Base-by-base conservation (phyloP, 2,329 filamentous ascomycete genomes). In the Cytospora chrysosperma region DNA sequence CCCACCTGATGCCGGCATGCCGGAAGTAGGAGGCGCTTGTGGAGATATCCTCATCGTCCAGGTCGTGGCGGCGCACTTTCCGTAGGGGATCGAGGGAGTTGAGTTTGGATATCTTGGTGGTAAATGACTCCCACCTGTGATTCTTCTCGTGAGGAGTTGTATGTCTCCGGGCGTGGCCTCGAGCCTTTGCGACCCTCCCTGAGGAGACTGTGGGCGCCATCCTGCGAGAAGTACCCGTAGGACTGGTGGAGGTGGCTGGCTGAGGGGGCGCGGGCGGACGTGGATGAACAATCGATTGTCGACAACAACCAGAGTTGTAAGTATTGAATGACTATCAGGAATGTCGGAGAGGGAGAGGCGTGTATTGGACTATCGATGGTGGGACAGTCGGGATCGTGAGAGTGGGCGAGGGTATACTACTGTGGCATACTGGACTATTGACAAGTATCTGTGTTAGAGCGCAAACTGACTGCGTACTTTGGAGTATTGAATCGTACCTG, bases 41-140 rank as follows among this genome's bases (percentile, higher is more conserved):
- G 65, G 88, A 86, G 72, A 89, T 82, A 75, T 93, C 89, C 80
- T 91, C 88, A 72, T 89, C 86, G 67, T 93, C 90, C 78, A 95
- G 87, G 72, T 91, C 88, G 79, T 96, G 86, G 74, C 90, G 89
- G 76, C 93, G 91, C 71, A 96, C 90, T 78, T 89, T 89, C 76
- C 95, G 92, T 69, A 99, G 85, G 53, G 95, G 95, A 72, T 99
- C 94, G 78, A 99, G 84, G 34, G 87, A 87, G 77, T 92, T 95
- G 73, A 98, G 85, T 75, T 93, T 95, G 67, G 91, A 87, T 75
- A 98, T 91, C 76, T 96, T 95, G 73, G 89, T 86, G 65, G 89
- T 91, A 78, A 98, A 98, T 67, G 91, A 89, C 78, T 97, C 90
- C 86, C 92, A 98, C 74, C 91, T 85, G 78, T 97, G 92, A 59